phyloP scores from a whole-genome alignment of 2,329 filamentous ascomycete species.

The Colletotrichum lindemuthianum region DNA sequence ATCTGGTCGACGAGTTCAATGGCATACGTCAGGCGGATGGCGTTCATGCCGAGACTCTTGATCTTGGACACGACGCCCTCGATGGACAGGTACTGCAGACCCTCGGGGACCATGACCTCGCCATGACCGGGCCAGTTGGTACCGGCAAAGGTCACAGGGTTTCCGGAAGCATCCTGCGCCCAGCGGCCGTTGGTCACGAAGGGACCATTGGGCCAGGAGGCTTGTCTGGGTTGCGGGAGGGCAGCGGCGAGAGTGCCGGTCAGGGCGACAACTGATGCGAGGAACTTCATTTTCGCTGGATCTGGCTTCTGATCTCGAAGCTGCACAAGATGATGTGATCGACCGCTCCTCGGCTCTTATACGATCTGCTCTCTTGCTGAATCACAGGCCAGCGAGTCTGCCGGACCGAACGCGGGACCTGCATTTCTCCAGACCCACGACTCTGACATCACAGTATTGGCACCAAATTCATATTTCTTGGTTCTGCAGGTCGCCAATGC shows the following conservation, averaged over 20 bases:
- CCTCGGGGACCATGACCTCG: conserved; percentile 73
- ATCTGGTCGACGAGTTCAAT: conserved; percentile 73
- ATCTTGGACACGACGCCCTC: conserved; percentile 63
- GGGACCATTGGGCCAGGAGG: conserved; percentile 54
- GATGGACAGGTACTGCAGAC: conserved; percentile 70
- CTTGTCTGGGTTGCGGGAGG: conserved; percentile 26
- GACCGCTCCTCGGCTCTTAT: conserved; percentile 9
- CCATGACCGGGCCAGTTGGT: conserved; percentile 71
- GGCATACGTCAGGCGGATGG: conserved; percentile 70
- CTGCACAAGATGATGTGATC: background rate
- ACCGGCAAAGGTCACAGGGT: conserved; percentile 61
- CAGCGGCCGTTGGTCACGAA: conserved; percentile 53
- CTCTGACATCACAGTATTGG: conserved; percentile 34
- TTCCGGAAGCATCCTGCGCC: conserved; percentile 54
- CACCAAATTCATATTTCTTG: conserved; percentile 6
- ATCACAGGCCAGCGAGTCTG: background rate
- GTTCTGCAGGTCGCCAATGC: background rate
- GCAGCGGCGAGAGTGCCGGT: conserved; percentile 26
- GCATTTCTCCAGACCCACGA: conserved; percentile 1
- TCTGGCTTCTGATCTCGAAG: conserved; percentile 1
- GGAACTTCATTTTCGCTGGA: conserved; percentile 35
- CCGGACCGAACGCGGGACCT: conserved; percentile 26
- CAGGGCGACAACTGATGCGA: conserved; percentile 34
- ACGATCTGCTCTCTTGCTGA: background rate
- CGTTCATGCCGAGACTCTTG: conserved; percentile 70